Conservation (phyloP, 108 stramenopile species). For the Asterionellopsis glacialis region DNA sequence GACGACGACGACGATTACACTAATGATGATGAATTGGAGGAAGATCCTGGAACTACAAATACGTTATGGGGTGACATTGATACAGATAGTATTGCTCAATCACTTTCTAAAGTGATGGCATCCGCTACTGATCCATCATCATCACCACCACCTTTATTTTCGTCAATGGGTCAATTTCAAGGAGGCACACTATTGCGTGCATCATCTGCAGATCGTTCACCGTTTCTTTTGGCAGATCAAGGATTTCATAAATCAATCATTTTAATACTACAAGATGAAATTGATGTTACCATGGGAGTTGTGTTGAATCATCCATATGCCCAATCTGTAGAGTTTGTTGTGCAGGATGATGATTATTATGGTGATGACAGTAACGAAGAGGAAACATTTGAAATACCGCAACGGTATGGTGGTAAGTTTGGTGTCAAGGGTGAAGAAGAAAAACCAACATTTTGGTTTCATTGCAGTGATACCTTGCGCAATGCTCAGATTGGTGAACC, state of each 20-base stretch:
- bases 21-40: background rate
- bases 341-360: background rate
- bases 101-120: conserved; percentile 7
- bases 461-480: conserved; percentile 42
- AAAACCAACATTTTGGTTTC: conserved; percentile 58
- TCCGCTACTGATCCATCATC: too few species aligned
- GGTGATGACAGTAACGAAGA: background rate
- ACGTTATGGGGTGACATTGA: background rate
- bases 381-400: conserved; percentile 17
- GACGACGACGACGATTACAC: background rate
- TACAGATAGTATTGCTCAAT: conserved; percentile 14
- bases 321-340: conserved; percentile 41
- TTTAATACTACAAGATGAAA: conserved; percentile 52
- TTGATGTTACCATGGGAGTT: conserved; percentile 42
- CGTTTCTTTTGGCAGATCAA: conserved; percentile 61
- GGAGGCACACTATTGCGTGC: conserved; percentile 44
- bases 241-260: conserved; percentile 70
- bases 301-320: conserved; percentile 70
- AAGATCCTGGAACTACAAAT: too few species aligned
- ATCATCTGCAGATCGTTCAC: conserved; percentile 47
- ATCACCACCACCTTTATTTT: too few species aligned
- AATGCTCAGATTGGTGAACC: conserved; percentile 43
- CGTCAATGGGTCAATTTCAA: background rate
- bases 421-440: conserved; percentile 48
- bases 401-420: conserved; percentile 75